These are phyloP conservation scores for Letharia columbiana DNA, from an alignment of 495 filamentous ascomycete genomes.

Conservation along the genomic window DNA sequence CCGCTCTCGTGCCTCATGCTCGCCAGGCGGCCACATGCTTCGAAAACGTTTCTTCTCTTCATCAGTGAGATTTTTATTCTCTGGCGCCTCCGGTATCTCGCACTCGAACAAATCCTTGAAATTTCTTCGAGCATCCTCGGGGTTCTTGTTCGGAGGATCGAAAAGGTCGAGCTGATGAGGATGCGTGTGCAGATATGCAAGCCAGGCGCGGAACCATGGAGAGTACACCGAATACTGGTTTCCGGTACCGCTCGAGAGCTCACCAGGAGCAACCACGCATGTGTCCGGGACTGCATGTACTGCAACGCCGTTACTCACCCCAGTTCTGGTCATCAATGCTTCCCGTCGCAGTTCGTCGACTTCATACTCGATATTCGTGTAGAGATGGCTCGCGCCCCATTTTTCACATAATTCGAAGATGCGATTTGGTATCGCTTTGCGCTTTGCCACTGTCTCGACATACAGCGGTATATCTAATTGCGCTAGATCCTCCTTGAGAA, in stretches of 20 bases:
- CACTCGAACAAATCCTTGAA: slow-evolving; percentile 55
- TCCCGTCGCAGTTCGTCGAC: slow-evolving; percentile 60
- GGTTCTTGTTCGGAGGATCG: slow-evolving; percentile 55
- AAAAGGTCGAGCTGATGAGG: slow-evolving; percentile 53
- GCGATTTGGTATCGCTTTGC: slow-evolving; percentile 52
- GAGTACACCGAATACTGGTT: slow-evolving; percentile 78
- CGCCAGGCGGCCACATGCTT: slow-evolving; percentile 68
- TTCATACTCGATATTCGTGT: slow-evolving; percentile 52
- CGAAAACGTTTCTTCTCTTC: slow-evolving; percentile 51
- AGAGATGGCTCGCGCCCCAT: slow-evolving; percentile 63
- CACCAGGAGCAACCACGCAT: slow-evolving; percentile 69
- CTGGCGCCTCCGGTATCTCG: slow-evolving; percentile 53
- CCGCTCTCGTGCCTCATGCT: slow-evolving; percentile 60
- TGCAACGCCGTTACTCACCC: slow-evolving; percentile 51
- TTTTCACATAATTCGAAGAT: slow-evolving; percentile 59
- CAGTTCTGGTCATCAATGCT: slow-evolving; percentile 50
- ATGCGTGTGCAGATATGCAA: slow-evolving; percentile 59
- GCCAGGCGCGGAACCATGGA: slow-evolving; percentile 75
- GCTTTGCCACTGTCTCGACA: slow-evolving; percentile 59
- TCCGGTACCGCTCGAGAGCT: slow-evolving; percentile 51
- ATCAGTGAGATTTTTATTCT: slow-evolving; percentile 51
- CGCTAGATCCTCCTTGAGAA: slow-evolving; percentile 57
- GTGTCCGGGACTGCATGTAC: slow-evolving; percentile 67
- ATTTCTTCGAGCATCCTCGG: slow-evolving; percentile 40
- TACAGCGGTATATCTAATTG: slow-evolving; percentile 72